Evolutionary conservation across 2,329 filamentous ascomycete species (phyloP).

Genomic region (Botryotinia calthae): DNA sequence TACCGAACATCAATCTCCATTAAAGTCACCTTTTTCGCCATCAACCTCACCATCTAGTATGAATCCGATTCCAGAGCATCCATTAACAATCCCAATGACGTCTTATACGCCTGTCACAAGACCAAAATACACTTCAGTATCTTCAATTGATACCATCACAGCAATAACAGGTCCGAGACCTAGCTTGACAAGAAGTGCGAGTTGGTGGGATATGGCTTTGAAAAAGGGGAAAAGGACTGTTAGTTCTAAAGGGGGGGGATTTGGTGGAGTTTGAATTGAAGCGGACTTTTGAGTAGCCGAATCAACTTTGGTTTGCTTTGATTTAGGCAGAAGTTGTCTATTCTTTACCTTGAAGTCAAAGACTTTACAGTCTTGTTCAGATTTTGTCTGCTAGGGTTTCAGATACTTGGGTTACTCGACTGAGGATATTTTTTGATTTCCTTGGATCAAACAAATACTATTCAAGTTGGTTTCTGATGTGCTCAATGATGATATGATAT

Average conservation of each 20-base stretch:
- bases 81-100: background rate
- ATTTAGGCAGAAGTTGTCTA: background rate
- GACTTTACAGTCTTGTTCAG: background rate
- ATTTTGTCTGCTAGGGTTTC: background rate
- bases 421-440: background rate
- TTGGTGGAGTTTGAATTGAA: background rate
- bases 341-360: background rate
- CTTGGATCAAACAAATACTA: background rate
- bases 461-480: background rate
- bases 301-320: background rate
- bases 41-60: background rate
- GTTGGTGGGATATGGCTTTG: conserved; percentile 1
- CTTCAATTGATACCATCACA: conserved; percentile 4
- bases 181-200: conserved; percentile 5
- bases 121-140: conserved; percentile 1
- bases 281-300: background rate
- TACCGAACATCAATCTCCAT: background rate
- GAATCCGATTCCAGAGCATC: conserved; percentile 11
- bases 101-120: background rate
- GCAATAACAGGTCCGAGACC: background rate
- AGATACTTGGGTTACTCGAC: background rate
- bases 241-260: background rate
- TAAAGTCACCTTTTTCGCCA: background rate
- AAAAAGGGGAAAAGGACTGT: conserved; percentile 6
- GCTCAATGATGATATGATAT: background rate